phyloP scores from a whole-genome alignment of 2,329 filamentous ascomycete genomes.

The Bipolaris victoriae region DNA sequence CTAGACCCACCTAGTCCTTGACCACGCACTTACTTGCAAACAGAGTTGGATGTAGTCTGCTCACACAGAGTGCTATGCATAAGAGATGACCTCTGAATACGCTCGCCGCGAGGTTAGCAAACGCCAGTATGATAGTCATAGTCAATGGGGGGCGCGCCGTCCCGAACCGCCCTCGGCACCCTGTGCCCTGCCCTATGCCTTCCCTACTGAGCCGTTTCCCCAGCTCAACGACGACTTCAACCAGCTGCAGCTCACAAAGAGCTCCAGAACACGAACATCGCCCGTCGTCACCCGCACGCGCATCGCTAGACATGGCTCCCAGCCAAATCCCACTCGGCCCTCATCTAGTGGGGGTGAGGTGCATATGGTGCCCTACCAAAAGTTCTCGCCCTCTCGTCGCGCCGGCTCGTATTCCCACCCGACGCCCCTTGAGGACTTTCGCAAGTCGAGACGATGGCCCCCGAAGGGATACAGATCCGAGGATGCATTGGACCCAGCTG shows the following conservation, averaged over 20 bases:
- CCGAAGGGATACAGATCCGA: constrained; percentile 47
- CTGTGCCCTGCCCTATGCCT: constrained; percentile 34
- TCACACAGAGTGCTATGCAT: constrained; percentile 41
- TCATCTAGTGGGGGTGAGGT: constrained; percentile 44
- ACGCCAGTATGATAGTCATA: constrained; percentile 38
- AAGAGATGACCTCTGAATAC: constrained; percentile 48
- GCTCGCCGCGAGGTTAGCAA: constrained; percentile 42
- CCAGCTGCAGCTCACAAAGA: constrained; percentile 37
- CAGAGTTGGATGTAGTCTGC: constrained; percentile 29
- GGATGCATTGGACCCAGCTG: constrained; percentile 36
- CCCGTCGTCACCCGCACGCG: constrained; percentile 44
- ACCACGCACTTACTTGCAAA: constrained; percentile 33
- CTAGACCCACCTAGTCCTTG: constrained; percentile 2
- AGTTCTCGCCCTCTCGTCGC: constrained; percentile 33
- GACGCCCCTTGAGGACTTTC: constrained; percentile 47
- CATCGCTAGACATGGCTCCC: constrained; percentile 47
- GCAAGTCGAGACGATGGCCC: constrained; percentile 47
- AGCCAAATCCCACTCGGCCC: constrained; percentile 38
- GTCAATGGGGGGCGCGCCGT: constrained; percentile 32
- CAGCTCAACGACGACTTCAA: constrained; percentile 32
- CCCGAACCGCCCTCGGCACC: constrained; percentile 34
- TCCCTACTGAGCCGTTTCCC: constrained; percentile 34
- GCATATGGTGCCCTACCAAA: constrained; percentile 33
- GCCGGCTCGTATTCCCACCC: constrained; percentile 47
- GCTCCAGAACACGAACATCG: constrained; percentile 41